Evolutionary conservation across 2,329 filamentous ascomycete genomes (phyloP).

Genomic region (Fusarium miscanthi): DNA sequence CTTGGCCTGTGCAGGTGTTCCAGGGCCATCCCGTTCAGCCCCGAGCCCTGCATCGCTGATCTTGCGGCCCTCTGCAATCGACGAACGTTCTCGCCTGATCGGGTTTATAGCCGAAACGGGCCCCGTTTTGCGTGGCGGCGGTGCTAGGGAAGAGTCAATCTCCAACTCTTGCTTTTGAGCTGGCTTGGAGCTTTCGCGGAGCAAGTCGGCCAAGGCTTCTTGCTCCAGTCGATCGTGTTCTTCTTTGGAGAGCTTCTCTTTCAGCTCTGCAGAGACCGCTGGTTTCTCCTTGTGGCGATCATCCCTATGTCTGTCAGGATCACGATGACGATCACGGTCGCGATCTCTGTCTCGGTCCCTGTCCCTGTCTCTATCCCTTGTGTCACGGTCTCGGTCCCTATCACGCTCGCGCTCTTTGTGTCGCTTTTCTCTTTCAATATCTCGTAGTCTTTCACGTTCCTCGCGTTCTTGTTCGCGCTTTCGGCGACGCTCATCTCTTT

Average conservation of each 20-base stretch:
- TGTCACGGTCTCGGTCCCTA: slow-evolving; percentile 44
- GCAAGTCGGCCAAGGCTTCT: slow-evolving; percentile 67
- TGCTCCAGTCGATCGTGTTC: slow-evolving; percentile 68
- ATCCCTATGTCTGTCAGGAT: slow-evolving; percentile 47
- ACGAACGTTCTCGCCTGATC: slow-evolving; percentile 59
- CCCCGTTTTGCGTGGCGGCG: slow-evolving; percentile 63
- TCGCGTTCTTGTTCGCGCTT: slow-evolving; percentile 66
- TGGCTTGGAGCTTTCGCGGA: slow-evolving; percentile 67
- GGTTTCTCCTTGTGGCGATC: slow-evolving; percentile 51
- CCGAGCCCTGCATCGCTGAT: slow-evolving; percentile 47
- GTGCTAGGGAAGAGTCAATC: slow-evolving; percentile 65
- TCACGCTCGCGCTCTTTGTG: slow-evolving; percentile 55
- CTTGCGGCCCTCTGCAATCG: slow-evolving; percentile 57
- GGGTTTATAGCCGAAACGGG: slow-evolving; percentile 70
- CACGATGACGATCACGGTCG: slow-evolving; percentile 41
- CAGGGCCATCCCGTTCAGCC: slow-evolving; percentile 50
- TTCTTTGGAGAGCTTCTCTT: slow-evolving; percentile 67
- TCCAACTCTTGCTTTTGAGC: slow-evolving; percentile 64
- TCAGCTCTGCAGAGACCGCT: slow-evolving; percentile 57
- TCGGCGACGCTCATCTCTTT: slow-evolving; percentile 60
- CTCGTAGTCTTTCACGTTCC: slow-evolving; percentile 62
- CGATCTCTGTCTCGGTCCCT: slow-evolving; percentile 48
- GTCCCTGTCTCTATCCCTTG: slow-evolving; percentile 37
- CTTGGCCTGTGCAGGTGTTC: slow-evolving; percentile 46
- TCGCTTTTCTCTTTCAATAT: slow-evolving; percentile 54